phyloP scores from a whole-genome alignment of 208 protist genomes.

The Perkinsela sp. region DNA sequence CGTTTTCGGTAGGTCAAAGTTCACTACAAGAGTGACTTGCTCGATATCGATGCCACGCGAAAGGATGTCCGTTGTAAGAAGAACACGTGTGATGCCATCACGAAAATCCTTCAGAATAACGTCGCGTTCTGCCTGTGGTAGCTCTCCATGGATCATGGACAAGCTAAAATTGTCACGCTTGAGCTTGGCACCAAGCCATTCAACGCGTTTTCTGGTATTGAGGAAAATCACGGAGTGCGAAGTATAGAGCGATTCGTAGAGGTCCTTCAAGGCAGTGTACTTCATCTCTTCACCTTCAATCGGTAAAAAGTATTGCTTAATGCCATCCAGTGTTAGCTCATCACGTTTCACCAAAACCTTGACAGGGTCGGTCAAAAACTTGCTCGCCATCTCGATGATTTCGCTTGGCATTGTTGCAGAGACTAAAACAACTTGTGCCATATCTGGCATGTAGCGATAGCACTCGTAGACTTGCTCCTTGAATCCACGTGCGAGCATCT shows the following conservation, averaged over 20 bases:
- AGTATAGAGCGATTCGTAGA: slow-evolving; percentile 93
- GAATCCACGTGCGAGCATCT: slow-evolving; percentile 95
- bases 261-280: slow-evolving; percentile 91
- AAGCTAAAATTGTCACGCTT: slow-evolving; percentile 78
- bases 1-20: slow-evolving; percentile 85
- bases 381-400: slow-evolving; percentile 74
- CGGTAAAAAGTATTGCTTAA: slow-evolving; percentile 89
- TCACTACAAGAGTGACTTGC: slow-evolving; percentile 86
- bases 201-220: slow-evolving; percentile 94
- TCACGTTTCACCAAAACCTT: slow-evolving; percentile 93
- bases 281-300: slow-evolving; percentile 94
- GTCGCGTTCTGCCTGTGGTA: slow-evolving; percentile 89
- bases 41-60: slow-evolving; percentile 84
- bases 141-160: slow-evolving; percentile 80
- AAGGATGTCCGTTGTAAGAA: slow-evolving; percentile 95
- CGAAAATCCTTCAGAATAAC: slow-evolving; percentile 90
- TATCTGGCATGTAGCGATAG: slow-evolving; percentile 67
- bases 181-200: slow-evolving; percentile 90
- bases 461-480: slow-evolving; percentile 95
- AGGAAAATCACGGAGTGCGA: slow-evolving; percentile 95
- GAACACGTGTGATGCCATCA: slow-evolving; percentile 72
- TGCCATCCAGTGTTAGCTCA: slow-evolving; percentile 90
- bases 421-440: slow-evolving; percentile 62
- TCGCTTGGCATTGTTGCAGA: slow-evolving; percentile 56
- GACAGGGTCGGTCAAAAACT: slow-evolving; percentile 93